A percentile compares a stretch with the other conserved stretches of the same genome.
phyloP scores from a whole-genome alignment of 495 filamentous ascomycete species.

The Hypoxylon cercidicola region DNA sequence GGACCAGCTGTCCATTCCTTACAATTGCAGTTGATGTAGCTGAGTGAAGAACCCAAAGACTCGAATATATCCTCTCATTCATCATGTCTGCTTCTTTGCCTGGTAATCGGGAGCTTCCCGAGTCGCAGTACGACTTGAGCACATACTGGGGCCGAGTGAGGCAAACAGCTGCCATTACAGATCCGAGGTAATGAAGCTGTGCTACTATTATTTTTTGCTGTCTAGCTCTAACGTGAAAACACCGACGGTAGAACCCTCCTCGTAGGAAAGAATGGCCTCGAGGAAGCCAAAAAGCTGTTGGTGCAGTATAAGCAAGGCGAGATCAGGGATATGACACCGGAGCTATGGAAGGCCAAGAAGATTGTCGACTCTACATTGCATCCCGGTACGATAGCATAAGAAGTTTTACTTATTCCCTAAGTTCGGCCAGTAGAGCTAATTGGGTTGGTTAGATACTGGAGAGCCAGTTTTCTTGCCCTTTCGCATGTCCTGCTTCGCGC shows the following conservation, averaged over 20 bases:
- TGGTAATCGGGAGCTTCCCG: slow-evolving; percentile 83
- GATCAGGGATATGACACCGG: slow-evolving; percentile 81
- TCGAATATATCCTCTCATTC: background rate
- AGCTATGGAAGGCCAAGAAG: slow-evolving; percentile 96
- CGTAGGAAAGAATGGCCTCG: slow-evolving; percentile 77
- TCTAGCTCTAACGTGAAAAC: slow-evolving; percentile 14
- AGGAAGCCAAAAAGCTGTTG: slow-evolving; percentile 82
- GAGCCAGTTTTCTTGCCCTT: slow-evolving; percentile 92
- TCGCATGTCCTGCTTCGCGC: slow-evolving; percentile 94
- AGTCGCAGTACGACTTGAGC: slow-evolving; percentile 88
- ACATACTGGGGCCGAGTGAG: slow-evolving; percentile 96
- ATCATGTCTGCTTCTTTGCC: slow-evolving; percentile 91
- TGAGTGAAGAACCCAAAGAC: background rate
- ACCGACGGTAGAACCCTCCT: slow-evolving; percentile 73
- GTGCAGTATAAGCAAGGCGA: slow-evolving; percentile 83
- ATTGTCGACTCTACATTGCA: slow-evolving; percentile 95
- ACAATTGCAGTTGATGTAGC: slow-evolving; percentile 6
- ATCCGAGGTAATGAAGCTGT: slow-evolving; percentile 83
- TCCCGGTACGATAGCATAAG: slow-evolving; percentile 68
- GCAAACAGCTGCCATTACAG: slow-evolving; percentile 88
- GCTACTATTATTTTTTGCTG: slow-evolving; percentile 2
- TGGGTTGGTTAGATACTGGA: slow-evolving; percentile 76
- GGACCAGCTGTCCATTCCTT: slow-evolving; percentile 25
- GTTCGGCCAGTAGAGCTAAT: slow-evolving; percentile 33
- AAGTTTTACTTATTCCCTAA: slow-evolving; percentile 2